A percentile compares a stretch with the other conserved stretches of the same genome.
Evolutionary conservation across 441 rosid species (phyloP).

Genomic region (Erodium moschatum): DNA sequence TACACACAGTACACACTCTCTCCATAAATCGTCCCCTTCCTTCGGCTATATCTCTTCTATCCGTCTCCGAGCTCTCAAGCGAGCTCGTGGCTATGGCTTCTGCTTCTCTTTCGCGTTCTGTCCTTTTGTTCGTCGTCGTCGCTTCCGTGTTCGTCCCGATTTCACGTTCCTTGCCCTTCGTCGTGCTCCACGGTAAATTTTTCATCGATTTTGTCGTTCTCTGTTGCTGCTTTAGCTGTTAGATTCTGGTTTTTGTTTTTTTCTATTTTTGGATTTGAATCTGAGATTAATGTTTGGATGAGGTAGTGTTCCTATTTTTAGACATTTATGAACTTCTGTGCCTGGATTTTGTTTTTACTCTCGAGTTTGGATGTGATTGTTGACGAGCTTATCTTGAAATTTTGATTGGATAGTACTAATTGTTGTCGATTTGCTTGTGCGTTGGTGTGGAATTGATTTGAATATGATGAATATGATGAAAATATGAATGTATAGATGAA

Average conservation of each 20-base stretch:
- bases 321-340: neutral
- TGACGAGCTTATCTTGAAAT: neutral
- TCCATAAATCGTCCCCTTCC: neutral
- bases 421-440: neutral
- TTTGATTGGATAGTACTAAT: neutral
- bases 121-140: constrained; percentile 13
- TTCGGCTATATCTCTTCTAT: neutral
- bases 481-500: too few relatives aligned
- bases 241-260: too few relatives aligned
- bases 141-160: constrained; percentile 20
- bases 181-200: constrained; percentile 54
- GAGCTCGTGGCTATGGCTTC: constrained; percentile 26
- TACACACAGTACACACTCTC: too few relatives aligned
- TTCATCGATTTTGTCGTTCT: neutral
- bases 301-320: neutral
- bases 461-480: neutral
- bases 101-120: constrained; percentile 13
- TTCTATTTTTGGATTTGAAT: neutral
- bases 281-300: neutral
- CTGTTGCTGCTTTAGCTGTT: neutral
- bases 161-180: constrained; percentile 39
- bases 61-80: neutral
- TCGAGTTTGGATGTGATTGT: neutral
- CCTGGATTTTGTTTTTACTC: neutral
- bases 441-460: neutral